phyloP scores from a whole-genome alignment of 1,139 yeast genomes.

The Sugiyamaella xylanicola region DNA sequence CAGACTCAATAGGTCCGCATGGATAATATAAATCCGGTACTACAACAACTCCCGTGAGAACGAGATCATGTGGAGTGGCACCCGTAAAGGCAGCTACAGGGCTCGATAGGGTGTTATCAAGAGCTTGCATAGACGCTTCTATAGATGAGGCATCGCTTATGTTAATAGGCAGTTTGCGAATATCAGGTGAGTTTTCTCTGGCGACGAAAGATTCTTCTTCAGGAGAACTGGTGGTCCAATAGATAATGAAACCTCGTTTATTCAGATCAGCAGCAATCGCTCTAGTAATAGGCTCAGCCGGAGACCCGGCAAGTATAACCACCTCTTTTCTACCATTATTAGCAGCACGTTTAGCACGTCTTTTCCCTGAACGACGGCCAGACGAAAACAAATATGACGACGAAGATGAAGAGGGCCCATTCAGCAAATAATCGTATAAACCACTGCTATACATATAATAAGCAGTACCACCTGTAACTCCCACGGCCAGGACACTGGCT shows the following conservation, averaged over 20 bases:
- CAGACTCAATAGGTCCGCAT: conserved; percentile 65
- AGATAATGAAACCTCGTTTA: conserved; percentile 77
- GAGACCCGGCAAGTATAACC: conserved; percentile 72
- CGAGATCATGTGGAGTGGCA: conserved; percentile 55
- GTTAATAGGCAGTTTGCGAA: conserved; percentile 56
- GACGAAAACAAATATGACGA: conserved; percentile 12
- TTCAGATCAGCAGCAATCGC: conserved; percentile 73
- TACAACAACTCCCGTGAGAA: conserved; percentile 59
- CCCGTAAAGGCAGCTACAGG: conserved; percentile 53
- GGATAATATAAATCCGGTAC: conserved; percentile 69
- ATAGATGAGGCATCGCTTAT: conserved; percentile 45
- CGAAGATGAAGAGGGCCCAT: conserved; percentile 13
- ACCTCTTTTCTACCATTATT: conserved; percentile 79
- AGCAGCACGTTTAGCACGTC: conserved; percentile 63
- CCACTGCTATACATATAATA: conserved; percentile 28
- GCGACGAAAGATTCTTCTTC: conserved; percentile 63
- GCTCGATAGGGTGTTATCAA: conserved; percentile 47
- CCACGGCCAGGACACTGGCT: conserved; percentile 32
- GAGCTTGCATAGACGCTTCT: conserved; percentile 45
- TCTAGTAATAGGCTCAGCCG: conserved; percentile 72
- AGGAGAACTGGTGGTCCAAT: conserved; percentile 67
- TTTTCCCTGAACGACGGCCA: conserved; percentile 28
- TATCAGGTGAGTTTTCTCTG: conserved; percentile 56
- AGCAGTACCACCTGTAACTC: conserved; percentile 32
- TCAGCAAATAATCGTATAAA: conserved; percentile 16